Conservation (phyloP, 2,329 filamentous ascomycete genomes). For the Xylariaceae sp. region DNA sequence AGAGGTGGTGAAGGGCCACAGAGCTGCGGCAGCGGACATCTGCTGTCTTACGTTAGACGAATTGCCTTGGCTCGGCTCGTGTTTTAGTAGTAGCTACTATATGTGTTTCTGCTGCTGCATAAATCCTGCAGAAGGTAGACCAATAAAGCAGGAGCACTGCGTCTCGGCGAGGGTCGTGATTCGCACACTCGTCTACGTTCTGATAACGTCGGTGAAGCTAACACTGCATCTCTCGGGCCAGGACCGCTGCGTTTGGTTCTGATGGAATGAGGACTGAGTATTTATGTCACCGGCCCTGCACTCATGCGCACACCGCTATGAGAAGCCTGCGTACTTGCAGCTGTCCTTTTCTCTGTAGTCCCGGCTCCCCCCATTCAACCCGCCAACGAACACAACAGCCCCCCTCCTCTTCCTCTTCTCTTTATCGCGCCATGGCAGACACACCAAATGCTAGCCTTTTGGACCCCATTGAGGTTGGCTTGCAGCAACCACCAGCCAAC, state of each 20-base stretch:
- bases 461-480: conserved; percentile 1
- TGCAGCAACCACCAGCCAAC: neutral
- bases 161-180: neutral
- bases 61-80: conserved; percentile 4
- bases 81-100: conserved; percentile 11
- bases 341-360: neutral
- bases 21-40: neutral
- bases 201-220: conserved; percentile 6
- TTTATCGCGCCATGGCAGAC: conserved; percentile 9
- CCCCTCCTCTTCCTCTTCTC: neutral
- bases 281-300: conserved; percentile 11
- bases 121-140: conserved; percentile 5
- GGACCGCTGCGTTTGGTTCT: neutral
- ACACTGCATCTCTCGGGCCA: neutral
- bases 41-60: conserved; percentile 4
- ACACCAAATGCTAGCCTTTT: conserved; percentile 6
- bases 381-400: neutral
- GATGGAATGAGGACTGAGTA: neutral
- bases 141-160: neutral
- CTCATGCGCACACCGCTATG: neutral
- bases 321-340: neutral
- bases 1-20: neutral
- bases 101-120: conserved; percentile 8
- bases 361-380: neutral
- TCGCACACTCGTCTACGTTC: conserved; percentile 2